A percentile compares a stretch with the other conserved stretches of the same genome.
phyloP scores from a whole-genome alignment of 2,329 filamentous ascomycete species.

The Grosmannia huntii region DNA sequence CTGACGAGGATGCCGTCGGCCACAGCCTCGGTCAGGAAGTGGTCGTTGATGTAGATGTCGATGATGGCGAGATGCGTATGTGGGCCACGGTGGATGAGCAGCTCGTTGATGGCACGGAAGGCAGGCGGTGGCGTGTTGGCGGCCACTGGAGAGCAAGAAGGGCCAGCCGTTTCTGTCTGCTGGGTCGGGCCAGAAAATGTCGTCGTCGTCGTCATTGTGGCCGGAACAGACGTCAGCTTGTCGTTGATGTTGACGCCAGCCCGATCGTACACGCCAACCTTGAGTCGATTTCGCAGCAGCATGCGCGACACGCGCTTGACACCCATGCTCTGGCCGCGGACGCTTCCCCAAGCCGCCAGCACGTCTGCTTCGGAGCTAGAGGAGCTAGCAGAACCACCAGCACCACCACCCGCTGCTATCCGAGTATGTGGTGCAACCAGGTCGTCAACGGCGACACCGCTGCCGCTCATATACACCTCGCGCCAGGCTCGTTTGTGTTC shows the following conservation, averaged over 20 bases:
- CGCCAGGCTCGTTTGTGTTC: conserved; percentile 88
- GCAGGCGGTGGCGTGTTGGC: conserved; percentile 18
- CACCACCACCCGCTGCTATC: conserved; percentile 17
- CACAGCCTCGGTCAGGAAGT: conserved; percentile 85
- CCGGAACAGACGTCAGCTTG: conserved; percentile 31
- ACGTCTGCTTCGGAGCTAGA: conserved; percentile 9
- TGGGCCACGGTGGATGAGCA: conserved; percentile 82
- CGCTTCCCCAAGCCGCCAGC: conserved; percentile 50
- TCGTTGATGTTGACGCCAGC: conserved; percentile 48
- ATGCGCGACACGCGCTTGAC: conserved; percentile 62
- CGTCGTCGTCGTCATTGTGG: conserved; percentile 18
- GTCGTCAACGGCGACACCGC: conserved; percentile 35
- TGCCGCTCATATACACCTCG: conserved; percentile 76
- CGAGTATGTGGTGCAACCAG: conserved; percentile 27
- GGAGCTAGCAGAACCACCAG: neutral
- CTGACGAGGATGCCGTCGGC: conserved; percentile 91
- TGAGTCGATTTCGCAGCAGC: conserved; percentile 73
- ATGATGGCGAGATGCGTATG: conserved; percentile 86
- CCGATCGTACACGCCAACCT: conserved; percentile 70
- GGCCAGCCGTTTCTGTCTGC: neutral
- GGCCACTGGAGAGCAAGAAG: neutral
- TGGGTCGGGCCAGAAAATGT: neutral
- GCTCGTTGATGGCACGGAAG: conserved; percentile 78
- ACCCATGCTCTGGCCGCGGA: conserved; percentile 73
- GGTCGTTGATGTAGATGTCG: conserved; percentile 78